Conservation (phyloP, 2,329 filamentous ascomycete genomes). For the Penicillium sp. region DNA sequence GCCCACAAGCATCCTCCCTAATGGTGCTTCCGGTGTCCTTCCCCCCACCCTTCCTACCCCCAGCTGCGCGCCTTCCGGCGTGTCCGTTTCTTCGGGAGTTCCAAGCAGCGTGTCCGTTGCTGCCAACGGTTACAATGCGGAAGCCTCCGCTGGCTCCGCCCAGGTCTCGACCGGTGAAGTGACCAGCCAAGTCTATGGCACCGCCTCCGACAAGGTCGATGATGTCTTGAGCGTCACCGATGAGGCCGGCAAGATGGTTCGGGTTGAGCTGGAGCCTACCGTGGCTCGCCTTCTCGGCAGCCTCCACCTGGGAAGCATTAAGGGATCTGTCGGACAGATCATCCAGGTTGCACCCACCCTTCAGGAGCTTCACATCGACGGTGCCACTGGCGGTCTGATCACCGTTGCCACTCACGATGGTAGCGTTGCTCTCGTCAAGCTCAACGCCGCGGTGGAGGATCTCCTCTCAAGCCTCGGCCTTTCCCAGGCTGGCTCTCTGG, state of each 20-base stretch:
- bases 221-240: slow-evolving; percentile 14
- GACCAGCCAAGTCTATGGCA: neutral
- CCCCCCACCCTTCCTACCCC: slow-evolving; percentile 10
- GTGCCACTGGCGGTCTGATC: slow-evolving; percentile 17
- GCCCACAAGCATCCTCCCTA: slow-evolving; percentile 11
- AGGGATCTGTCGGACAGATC: slow-evolving; percentile 15
- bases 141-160: neutral
- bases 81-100: neutral
- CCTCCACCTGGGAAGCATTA: slow-evolving; percentile 11
- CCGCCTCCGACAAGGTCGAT: slow-evolving; percentile 3
- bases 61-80: slow-evolving; percentile 9
- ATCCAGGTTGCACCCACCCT: slow-evolving; percentile 13
- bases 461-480: slow-evolving; percentile 15
- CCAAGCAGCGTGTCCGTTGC: neutral
- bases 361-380: slow-evolving; percentile 15
- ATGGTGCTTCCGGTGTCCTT: slow-evolving; percentile 9
- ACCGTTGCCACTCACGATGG: slow-evolving; percentile 21
- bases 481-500: slow-evolving; percentile 8
- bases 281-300: slow-evolving; percentile 14
- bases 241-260: slow-evolving; percentile 12
- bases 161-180: slow-evolving; percentile 1
- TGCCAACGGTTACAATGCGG: neutral
- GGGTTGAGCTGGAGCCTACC: slow-evolving; percentile 17
- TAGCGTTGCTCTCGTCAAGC: slow-evolving; percentile 12
- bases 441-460: slow-evolving; percentile 10